phyloP scores from a whole-genome alignment of 2,329 filamentous ascomycete species.

The Colletotrichum destructivum region DNA sequence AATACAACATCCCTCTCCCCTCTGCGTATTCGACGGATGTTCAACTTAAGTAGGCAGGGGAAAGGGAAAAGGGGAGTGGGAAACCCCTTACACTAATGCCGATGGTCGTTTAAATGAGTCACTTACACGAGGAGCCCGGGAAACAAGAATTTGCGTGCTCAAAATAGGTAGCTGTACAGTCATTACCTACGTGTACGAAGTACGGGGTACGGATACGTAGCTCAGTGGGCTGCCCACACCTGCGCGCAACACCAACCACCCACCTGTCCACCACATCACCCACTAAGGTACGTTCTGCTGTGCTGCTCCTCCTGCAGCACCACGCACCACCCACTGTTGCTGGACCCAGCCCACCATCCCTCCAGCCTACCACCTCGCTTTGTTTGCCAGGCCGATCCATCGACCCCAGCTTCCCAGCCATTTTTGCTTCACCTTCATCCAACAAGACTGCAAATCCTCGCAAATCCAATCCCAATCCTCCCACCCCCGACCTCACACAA shows the following conservation, averaged over 20 bases:
- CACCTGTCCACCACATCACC: slow-evolving; percentile 33
- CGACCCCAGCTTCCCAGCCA: slow-evolving; percentile 42
- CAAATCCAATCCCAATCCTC: slow-evolving; percentile 35
- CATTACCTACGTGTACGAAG: not conserved
- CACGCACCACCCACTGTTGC: slow-evolving; percentile 30
- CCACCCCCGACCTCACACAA: slow-evolving; percentile 39
- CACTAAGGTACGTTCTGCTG: slow-evolving; percentile 19
- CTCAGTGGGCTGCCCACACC: slow-evolving; percentile 35
- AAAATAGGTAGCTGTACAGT: slow-evolving; percentile 4
- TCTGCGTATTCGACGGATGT: not conserved
- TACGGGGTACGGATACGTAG: slow-evolving; percentile 21
- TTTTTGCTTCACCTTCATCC: slow-evolving; percentile 40
- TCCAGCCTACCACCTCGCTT: slow-evolving; percentile 36
- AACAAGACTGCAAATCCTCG: slow-evolving; percentile 30
- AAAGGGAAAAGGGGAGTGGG: not conserved
- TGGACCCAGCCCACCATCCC: slow-evolving; percentile 39
- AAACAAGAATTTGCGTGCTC: not conserved
- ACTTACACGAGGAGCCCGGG: not conserved
- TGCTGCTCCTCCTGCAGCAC: slow-evolving; percentile 35
- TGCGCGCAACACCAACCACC: slow-evolving; percentile 38
- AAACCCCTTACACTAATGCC: too few species aligned
- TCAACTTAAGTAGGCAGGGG: not conserved
- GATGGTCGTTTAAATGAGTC: not conserved
- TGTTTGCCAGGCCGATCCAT: slow-evolving; percentile 41
- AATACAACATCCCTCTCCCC: not conserved